Evolutionary conservation across 1,139 yeast species (phyloP).

Genomic region (Yarrowia galli): DNA sequence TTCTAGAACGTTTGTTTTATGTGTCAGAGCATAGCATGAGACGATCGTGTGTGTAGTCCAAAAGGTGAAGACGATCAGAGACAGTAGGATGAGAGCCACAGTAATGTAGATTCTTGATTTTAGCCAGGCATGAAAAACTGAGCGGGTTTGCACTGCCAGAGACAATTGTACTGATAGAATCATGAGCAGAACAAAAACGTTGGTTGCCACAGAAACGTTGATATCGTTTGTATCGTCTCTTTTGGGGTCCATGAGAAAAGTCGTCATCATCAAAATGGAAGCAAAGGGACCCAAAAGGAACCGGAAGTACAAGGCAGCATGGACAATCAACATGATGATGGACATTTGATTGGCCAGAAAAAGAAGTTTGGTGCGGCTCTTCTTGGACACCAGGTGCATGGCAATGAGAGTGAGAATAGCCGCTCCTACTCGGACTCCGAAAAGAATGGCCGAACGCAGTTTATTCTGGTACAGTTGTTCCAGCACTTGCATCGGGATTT

Average conservation of each 20-base stretch:
- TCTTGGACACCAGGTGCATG: slow-evolving; percentile 55
- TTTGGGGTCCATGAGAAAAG: slow-evolving; percentile 54
- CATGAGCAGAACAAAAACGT: slow-evolving; percentile 65
- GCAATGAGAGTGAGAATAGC: slow-evolving; percentile 53
- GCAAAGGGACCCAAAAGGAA: slow-evolving; percentile 63
- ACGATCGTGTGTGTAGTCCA: slow-evolving; percentile 14
- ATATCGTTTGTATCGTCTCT: slow-evolving; percentile 51
- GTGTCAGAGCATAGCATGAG: background rate
- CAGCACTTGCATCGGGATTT: no score
- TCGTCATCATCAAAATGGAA: slow-evolving; percentile 59
- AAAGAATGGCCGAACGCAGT: slow-evolving; percentile 47
- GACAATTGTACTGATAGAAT: slow-evolving; percentile 68
- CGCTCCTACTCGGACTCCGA: slow-evolving; percentile 52
- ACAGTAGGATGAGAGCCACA: slow-evolving; percentile 4
- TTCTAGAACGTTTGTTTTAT: background rate
- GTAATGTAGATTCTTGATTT: slow-evolving; percentile 13
- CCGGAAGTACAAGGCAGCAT: slow-evolving; percentile 64
- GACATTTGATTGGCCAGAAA: slow-evolving; percentile 72
- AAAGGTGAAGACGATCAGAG: slow-evolving; percentile 40
- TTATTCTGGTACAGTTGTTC: slow-evolving; percentile 50
- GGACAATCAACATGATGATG: slow-evolving; percentile 61
- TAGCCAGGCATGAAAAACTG: slow-evolving; percentile 60
- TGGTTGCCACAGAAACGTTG: slow-evolving; percentile 63
- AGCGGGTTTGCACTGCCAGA: slow-evolving; percentile 70
- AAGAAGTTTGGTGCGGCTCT: slow-evolving; percentile 63